Evolutionary conservation across 495 filamentous ascomycete genomes (phyloP).

Genomic region (Penicillium argentinense): DNA sequence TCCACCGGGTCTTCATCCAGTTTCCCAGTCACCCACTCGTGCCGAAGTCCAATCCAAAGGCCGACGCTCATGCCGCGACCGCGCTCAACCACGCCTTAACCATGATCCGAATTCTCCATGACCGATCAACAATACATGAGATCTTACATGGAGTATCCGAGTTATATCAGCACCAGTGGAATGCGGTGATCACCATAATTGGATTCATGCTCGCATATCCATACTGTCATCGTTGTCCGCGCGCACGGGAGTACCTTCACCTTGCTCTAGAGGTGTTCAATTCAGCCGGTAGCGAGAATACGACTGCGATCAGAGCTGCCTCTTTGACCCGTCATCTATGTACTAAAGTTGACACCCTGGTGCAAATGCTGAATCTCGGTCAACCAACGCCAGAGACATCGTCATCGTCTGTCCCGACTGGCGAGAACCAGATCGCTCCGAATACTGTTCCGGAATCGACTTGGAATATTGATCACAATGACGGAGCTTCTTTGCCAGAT

Average conservation of each 20-base stretch:
- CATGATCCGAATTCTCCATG: slow-evolving; percentile 17
- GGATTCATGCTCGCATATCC: slow-evolving; percentile 51
- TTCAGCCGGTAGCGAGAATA: slow-evolving; percentile 3
- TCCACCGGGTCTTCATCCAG: slow-evolving; percentile 27
- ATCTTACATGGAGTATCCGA: slow-evolving; percentile 24
- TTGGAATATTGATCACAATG: not conserved
- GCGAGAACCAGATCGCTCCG: not conserved
- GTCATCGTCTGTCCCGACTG: not conserved
- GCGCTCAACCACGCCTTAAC: slow-evolving; percentile 27
- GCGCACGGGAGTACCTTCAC: slow-evolving; percentile 19
- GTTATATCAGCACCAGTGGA: slow-evolving; percentile 34
- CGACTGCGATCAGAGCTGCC: not conserved
- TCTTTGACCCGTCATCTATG: slow-evolving; percentile 4
- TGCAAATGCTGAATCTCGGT: slow-evolving; percentile 3
- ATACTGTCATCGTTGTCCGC: slow-evolving; percentile 44
- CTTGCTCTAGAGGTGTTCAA: slow-evolving; percentile 19
- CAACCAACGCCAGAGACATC: not conserved
- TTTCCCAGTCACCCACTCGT: slow-evolving; percentile 23
- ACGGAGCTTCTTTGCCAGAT: not conserved
- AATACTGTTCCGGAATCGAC: not conserved
- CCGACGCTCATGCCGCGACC: slow-evolving; percentile 24
- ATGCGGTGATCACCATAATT: slow-evolving; percentile 33
- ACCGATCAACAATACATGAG: slow-evolving; percentile 21
- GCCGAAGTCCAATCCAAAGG: slow-evolving; percentile 15
- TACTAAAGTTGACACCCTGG: slow-evolving; percentile 4